A percentile compares a stretch with the other conserved stretches of the same genome.
Evolutionary conservation across 176 grass and related monocot genomes (phyloP).

Genomic region (Themeda triandra): DNA sequence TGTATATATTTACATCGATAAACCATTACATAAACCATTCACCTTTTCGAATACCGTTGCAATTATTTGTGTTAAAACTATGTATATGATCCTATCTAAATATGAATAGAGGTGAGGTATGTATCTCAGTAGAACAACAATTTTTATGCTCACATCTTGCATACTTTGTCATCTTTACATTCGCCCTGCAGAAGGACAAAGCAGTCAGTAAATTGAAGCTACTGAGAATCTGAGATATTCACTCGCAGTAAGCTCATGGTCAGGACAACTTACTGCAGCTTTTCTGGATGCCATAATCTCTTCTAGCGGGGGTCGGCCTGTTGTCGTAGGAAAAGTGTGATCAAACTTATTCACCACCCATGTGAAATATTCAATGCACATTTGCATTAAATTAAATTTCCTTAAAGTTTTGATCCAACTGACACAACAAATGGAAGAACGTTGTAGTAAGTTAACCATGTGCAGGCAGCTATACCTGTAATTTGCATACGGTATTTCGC

Average conservation of each 20-base stretch:
- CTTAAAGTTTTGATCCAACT: not conserved
- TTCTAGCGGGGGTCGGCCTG: slow-evolving; percentile 83
- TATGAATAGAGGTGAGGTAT: not conserved
- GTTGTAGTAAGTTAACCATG: not conserved
- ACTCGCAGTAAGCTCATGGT: not conserved
- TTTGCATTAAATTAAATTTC: not conserved
- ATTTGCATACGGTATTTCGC: slow-evolving; percentile 93
- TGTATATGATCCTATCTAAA: slow-evolving; percentile 5
- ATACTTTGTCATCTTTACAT: slow-evolving; percentile 63
- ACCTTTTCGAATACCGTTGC: not conserved
- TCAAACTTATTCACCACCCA: not conserved
- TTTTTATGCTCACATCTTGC: slow-evolving; percentile 56
- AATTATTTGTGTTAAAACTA: not conserved
- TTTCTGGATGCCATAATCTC: slow-evolving; percentile 49
- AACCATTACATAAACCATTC: not conserved
- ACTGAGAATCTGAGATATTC: not conserved
- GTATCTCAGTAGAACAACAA: not conserved
- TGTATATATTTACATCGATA: not conserved
- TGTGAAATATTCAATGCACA: not conserved
- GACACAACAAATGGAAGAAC: not conserved
- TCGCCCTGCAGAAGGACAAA: slow-evolving; percentile 28
- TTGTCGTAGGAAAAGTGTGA: not conserved
- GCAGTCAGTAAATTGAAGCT: not conserved
- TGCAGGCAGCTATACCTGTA: slow-evolving; percentile 51
- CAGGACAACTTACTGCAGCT: slow-evolving; percentile 7